These are phyloP conservation scores for Acrocalymma vagum DNA, from an alignment of 2,329 filamentous ascomycete species.

Conservation along the genomic window DNA sequence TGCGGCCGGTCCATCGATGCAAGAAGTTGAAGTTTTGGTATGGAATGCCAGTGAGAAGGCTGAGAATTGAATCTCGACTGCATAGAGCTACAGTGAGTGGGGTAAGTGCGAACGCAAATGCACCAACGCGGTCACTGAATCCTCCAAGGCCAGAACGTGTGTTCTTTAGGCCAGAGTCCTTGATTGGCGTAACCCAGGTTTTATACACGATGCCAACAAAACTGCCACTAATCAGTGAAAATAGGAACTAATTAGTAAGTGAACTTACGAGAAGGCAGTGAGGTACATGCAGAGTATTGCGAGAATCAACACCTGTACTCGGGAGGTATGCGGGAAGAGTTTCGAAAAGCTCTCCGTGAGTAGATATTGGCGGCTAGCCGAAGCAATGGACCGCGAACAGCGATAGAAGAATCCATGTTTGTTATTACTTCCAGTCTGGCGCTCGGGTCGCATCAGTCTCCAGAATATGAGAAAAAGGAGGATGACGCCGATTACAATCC, in stretches of 20 bases:
- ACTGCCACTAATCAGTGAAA: slow-evolving; percentile 24
- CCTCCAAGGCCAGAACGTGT: slow-evolving; percentile 71
- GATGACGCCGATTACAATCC: slow-evolving; percentile 58
- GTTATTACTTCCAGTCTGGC: slow-evolving; percentile 14
- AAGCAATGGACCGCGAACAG: slow-evolving; percentile 40
- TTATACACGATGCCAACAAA: slow-evolving; percentile 72
- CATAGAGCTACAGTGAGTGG: slow-evolving; percentile 72
- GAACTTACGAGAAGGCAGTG: slow-evolving; percentile 65
- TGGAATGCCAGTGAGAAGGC: slow-evolving; percentile 72
- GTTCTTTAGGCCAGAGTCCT: slow-evolving; percentile 64
- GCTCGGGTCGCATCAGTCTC: slow-evolving; percentile 23
- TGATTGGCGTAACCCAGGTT: slow-evolving; percentile 73
- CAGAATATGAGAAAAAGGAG: slow-evolving; percentile 50
- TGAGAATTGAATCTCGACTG: slow-evolving; percentile 72
- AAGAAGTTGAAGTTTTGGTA: slow-evolving; percentile 77
- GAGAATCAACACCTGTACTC: slow-evolving; percentile 71
- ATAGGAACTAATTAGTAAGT: background rate
- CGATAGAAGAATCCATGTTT: slow-evolving; percentile 28
- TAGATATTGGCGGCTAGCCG: slow-evolving; percentile 58
- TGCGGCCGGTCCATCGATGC: slow-evolving; percentile 76
- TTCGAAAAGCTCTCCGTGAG: slow-evolving; percentile 64
- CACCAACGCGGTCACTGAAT: slow-evolving; percentile 72
- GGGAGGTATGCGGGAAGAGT: slow-evolving; percentile 71
- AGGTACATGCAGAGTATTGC: slow-evolving; percentile 67
- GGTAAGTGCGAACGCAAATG: slow-evolving; percentile 75